A percentile compares a stretch with the other conserved stretches of the same genome.
Evolutionary conservation across 1,139 yeast genomes (phyloP).

Genomic region (Saccharomyces pastorianus): DNA sequence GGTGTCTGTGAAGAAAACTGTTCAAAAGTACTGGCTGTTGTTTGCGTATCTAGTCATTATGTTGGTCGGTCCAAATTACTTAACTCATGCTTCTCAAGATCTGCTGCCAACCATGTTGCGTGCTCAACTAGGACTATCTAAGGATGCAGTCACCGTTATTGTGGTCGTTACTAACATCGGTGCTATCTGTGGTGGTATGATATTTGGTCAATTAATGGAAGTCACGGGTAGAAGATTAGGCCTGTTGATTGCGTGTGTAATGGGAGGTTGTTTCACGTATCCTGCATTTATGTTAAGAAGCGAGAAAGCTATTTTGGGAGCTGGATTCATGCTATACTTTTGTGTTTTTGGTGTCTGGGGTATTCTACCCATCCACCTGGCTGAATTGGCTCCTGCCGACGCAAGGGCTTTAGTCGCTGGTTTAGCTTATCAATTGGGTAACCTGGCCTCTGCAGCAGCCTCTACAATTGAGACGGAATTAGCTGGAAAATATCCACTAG

Average conservation of each 20-base stretch:
- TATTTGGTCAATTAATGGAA: conserved; percentile 53
- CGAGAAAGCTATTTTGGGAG: conserved; percentile 53
- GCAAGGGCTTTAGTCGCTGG: conserved; percentile 50
- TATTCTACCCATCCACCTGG: conserved; percentile 65
- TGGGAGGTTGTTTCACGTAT: conserved; percentile 64
- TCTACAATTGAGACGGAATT: conserved; percentile 73
- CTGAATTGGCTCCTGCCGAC: conserved; percentile 72
- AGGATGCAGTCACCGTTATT: conserved; percentile 52
- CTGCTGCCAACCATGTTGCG: conserved; percentile 56
- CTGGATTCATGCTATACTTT: conserved; percentile 69
- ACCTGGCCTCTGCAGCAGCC: conserved; percentile 72
- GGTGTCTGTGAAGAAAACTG: conserved; percentile 26
- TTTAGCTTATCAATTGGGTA: conserved; percentile 73
- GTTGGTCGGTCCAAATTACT: conserved; percentile 59
- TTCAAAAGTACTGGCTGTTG: conserved; percentile 38
- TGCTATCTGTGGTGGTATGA: conserved; percentile 56
- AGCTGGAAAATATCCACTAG: conserved; percentile 48
- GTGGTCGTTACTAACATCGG: conserved; percentile 64
- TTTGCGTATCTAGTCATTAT: conserved; percentile 44
- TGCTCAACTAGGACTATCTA: conserved; percentile 44
- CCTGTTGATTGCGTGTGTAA: conserved; percentile 47
- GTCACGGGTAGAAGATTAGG: conserved; percentile 54
- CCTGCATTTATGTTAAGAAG: conserved; percentile 58
- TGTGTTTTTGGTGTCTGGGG: conserved; percentile 88
- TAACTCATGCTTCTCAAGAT: conserved; percentile 69